phyloP scores from a whole-genome alignment of 2,329 filamentous ascomycete genomes.

The Colletotrichum higginsianum region DNA sequence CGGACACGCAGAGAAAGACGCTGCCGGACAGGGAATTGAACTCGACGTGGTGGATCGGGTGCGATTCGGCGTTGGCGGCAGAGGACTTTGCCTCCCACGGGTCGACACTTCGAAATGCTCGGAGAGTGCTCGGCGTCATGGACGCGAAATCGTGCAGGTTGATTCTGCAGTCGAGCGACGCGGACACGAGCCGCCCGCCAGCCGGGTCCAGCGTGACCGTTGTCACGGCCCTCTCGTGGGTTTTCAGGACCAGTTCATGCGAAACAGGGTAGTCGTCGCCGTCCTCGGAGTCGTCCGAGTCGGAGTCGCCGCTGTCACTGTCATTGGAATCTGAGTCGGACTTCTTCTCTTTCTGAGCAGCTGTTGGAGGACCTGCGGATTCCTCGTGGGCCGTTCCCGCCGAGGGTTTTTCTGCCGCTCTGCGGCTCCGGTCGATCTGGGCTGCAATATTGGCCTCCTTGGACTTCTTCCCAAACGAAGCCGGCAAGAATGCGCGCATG shows the following conservation, averaged over 20 bases:
- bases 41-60: conserved; percentile 87
- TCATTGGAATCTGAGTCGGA: conserved; percentile 50
- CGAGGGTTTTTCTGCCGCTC: conserved; percentile 62
- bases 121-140: conserved; percentile 94
- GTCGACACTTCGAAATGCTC: conserved; percentile 93
- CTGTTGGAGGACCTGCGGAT: conserved; percentile 45
- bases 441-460: conserved; percentile 81
- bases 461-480: conserved; percentile 87
- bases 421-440: conserved; percentile 85
- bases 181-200: conserved; percentile 88
- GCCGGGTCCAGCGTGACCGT: conserved; percentile 87
- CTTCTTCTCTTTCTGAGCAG: conserved; percentile 44
- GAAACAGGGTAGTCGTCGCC: conserved; percentile 93
- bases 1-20: conserved; percentile 88
- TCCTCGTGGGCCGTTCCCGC: conserved; percentile 48
- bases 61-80: conserved; percentile 81
- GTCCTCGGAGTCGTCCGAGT: conserved; percentile 76
- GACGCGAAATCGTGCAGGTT: conserved; percentile 96
- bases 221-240: conserved; percentile 90
- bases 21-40: conserved; percentile 88
- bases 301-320: conserved; percentile 65
- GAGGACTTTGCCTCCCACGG: conserved; percentile 83
- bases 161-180: conserved; percentile 89
- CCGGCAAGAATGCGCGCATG: conserved; percentile 83
- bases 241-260: conserved; percentile 93